phyloP scores from a whole-genome alignment of 139 green algal genomes.

The Micromonas commoda region DNA sequence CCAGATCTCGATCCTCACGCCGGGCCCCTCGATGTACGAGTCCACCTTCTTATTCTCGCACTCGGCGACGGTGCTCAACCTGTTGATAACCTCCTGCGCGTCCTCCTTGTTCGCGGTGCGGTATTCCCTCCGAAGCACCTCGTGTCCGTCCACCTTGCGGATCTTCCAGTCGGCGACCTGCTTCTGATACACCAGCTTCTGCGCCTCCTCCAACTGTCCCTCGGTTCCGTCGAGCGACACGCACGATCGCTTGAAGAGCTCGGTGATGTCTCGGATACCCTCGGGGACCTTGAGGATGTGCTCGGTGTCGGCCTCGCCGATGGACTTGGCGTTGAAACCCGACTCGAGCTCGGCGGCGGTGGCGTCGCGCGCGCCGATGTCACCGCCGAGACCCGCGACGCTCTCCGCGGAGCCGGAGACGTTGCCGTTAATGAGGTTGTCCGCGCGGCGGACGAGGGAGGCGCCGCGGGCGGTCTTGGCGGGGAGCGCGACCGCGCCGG shows the following conservation, averaged over 20 bases:
- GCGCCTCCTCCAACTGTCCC: background rate
- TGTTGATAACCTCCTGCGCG: constrained; percentile 13
- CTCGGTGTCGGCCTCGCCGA: constrained; percentile 85
- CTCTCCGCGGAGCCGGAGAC: background rate
- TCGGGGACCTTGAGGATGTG: constrained; percentile 72
- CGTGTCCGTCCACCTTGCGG: background rate
- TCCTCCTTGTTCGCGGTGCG: constrained; percentile 40
- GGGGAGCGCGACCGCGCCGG: too few species aligned
- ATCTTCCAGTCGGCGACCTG: constrained; percentile 23
- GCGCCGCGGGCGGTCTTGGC: background rate
- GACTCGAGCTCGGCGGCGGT: constrained; percentile 69
- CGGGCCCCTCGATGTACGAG: constrained; percentile 42
- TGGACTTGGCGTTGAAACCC: constrained; percentile 70
- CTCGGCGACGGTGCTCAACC: background rate
- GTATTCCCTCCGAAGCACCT: constrained; percentile 9
- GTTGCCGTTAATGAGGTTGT: too few species aligned
- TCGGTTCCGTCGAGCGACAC: background rate
- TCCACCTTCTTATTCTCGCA: constrained; percentile 47
- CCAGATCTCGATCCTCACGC: constrained; percentile 50
- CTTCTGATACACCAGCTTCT: constrained; percentile 11
- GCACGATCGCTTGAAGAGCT: background rate
- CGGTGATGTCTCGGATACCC: constrained; percentile 31
- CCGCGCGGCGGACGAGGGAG: background rate
- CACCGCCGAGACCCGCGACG: constrained; percentile 21
- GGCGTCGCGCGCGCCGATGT: constrained; percentile 80